Conservation (phyloP, 768 basidiomycete species). For the Pleurotus ostreatus region DNA sequence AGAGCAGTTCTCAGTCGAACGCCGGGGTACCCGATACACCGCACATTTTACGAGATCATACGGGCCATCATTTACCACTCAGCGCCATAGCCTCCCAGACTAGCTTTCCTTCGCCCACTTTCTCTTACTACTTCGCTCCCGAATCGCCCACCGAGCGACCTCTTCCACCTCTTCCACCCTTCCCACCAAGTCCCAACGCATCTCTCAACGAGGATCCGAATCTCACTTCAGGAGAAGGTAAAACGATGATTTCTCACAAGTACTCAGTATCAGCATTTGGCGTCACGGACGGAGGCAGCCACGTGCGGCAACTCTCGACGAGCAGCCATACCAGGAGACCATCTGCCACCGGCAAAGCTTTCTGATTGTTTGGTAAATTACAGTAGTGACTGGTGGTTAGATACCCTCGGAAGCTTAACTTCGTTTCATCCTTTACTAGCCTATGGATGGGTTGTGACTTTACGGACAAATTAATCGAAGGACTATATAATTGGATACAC, state of each 20-base stretch:
- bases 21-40: no score
- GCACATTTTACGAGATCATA: no score
- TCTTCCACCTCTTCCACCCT: not conserved
- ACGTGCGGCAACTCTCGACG: not conserved
- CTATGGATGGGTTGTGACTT: no score
- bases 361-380: not conserved
- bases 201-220: not conserved
- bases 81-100: conserved; percentile 6
- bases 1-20: no score
- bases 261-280: not conserved
- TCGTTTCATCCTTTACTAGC: no score
- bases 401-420: no score
- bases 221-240: not conserved
- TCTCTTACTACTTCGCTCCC: conserved; percentile 1
- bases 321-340: not conserved
- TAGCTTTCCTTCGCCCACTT: conserved; percentile 6
- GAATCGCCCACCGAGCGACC: not conserved
- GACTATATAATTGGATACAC: no score
- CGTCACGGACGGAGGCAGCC: not conserved
- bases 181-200: not conserved
- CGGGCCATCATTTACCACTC: not conserved
- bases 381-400: no score
- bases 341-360: not conserved
- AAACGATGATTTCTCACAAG: not conserved
- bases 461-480: no score